These are phyloP conservation scores for Linnemannia zychae DNA, from an alignment of 192 early-diverging fungal genomes.

Conservation along the genomic window DNA sequence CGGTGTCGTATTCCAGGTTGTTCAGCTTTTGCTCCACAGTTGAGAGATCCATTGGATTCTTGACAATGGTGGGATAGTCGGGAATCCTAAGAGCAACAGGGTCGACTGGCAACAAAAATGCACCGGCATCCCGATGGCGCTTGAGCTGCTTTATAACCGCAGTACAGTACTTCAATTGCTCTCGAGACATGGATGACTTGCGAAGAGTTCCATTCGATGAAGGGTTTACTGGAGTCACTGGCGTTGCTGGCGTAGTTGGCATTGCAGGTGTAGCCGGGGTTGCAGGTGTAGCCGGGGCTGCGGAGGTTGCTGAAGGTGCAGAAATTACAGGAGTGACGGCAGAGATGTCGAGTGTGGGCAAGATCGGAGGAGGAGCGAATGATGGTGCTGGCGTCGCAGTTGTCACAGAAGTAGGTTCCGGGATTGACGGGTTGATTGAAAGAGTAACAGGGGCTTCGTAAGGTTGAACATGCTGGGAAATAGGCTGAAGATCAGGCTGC, in stretches of 20 bases:
- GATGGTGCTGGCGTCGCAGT: background rate
- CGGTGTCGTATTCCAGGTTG: conserved; percentile 68
- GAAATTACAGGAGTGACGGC: background rate
- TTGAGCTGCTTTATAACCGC: conserved; percentile 82
- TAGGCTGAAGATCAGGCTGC: background rate
- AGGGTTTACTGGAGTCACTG: conserved; percentile 7
- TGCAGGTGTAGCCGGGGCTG: background rate
- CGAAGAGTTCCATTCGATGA: conserved; percentile 23
- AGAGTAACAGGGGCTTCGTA: background rate
- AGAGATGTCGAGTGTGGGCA: background rate
- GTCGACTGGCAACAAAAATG: conserved; percentile 91
- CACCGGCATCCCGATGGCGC: conserved; percentile 83
- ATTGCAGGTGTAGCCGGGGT: background rate
- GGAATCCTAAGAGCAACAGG: conserved; percentile 82
- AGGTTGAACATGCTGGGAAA: background rate
- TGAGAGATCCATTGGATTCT: conserved; percentile 83
- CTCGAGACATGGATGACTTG: conserved; percentile 73
- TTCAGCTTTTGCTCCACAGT: conserved; percentile 82
- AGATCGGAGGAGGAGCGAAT: background rate
- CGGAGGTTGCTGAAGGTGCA: background rate
- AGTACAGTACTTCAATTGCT: conserved; percentile 87
- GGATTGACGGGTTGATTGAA: background rate
- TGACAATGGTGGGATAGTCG: conserved; percentile 81
- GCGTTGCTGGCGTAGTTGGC: background rate
- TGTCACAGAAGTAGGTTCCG: background rate